These are phyloP conservation scores for Casaregolazyma suthepensis DNA, from an alignment of 1,139 yeast genomes.

Conservation along the genomic window DNA sequence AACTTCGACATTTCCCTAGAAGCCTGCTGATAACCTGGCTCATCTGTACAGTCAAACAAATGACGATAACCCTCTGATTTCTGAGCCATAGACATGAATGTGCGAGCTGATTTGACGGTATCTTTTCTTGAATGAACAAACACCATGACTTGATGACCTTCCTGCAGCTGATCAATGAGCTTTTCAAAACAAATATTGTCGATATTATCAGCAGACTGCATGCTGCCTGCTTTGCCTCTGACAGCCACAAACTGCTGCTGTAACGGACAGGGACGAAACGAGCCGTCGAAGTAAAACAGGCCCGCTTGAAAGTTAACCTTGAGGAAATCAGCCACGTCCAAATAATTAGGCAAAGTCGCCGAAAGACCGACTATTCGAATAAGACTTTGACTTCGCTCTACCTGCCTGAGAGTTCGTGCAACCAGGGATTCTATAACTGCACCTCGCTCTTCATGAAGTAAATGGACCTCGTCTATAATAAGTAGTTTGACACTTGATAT, in stretches of 20 bases:
- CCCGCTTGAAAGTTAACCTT: slow-evolving; percentile 89
- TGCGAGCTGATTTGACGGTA: slow-evolving; percentile 75
- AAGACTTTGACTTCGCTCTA: slow-evolving; percentile 89
- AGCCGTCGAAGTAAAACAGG: slow-evolving; percentile 88
- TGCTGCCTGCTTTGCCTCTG: slow-evolving; percentile 72
- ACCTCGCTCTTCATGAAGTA: slow-evolving; percentile 96
- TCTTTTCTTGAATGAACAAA: slow-evolving; percentile 95
- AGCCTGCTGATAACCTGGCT: slow-evolving; percentile 42
- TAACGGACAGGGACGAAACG: slow-evolving; percentile 91
- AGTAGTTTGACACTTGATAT: slow-evolving; percentile 78
- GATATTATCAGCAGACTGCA: slow-evolving; percentile 66
- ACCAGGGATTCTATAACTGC: slow-evolving; percentile 94
- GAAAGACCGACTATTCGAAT: slow-evolving; percentile 94
- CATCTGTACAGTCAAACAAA: slow-evolving; percentile 57
- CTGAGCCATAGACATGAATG: slow-evolving; percentile 65
- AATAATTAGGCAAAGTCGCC: slow-evolving; percentile 89
- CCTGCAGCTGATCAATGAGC: slow-evolving; percentile 54
- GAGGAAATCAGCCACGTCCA: slow-evolving; percentile 92
- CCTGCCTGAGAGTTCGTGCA: slow-evolving; percentile 91
- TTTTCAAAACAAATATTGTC: slow-evolving; percentile 77
- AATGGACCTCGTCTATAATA: slow-evolving; percentile 93
- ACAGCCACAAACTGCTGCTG: slow-evolving; percentile 87
- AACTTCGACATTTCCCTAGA: slow-evolving; percentile 66
- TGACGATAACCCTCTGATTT: slow-evolving; percentile 44
- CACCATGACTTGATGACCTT: slow-evolving; percentile 90